A percentile compares a stretch with the other conserved stretches of the same genome.
Evolutionary conservation across 2,329 filamentous ascomycete species (phyloP).

Genomic region (Talaromyces pinophilus): DNA sequence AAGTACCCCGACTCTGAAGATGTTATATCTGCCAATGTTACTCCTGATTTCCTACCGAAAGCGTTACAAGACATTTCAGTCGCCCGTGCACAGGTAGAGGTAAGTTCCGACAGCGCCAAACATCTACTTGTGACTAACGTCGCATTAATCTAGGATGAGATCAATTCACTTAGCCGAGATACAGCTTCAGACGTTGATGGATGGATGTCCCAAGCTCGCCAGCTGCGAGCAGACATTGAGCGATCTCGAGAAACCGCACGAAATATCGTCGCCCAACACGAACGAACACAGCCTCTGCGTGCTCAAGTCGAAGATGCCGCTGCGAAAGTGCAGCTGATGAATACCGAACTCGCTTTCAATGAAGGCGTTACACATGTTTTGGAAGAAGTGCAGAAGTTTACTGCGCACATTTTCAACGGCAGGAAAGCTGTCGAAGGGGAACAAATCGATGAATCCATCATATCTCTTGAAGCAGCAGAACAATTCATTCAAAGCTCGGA

Average conservation of each 20-base stretch:
- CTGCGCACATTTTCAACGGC: slow-evolving; percentile 50
- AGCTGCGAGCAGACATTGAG: slow-evolving; percentile 81
- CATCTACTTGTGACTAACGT: not conserved
- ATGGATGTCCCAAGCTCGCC: slow-evolving; percentile 83
- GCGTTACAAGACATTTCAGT: slow-evolving; percentile 54
- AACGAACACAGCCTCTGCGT: slow-evolving; percentile 65
- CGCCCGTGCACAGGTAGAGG: slow-evolving; percentile 57
- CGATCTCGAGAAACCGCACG: slow-evolving; percentile 75
- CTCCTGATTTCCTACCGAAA: slow-evolving; percentile 50
- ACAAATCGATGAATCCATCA: slow-evolving; percentile 51
- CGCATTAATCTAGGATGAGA: slow-evolving; percentile 58
- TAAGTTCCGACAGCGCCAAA: slow-evolving; percentile 29
- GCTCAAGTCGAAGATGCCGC: slow-evolving; percentile 63
- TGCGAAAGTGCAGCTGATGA: slow-evolving; percentile 57
- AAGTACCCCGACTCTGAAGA: slow-evolving; percentile 59
- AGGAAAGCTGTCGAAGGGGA: slow-evolving; percentile 49
- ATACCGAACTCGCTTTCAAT: slow-evolving; percentile 63
- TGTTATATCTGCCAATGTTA: slow-evolving; percentile 56
- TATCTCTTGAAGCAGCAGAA: slow-evolving; percentile 50
- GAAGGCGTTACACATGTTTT: slow-evolving; percentile 54
- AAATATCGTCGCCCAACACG: slow-evolving; percentile 76
- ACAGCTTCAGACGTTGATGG: slow-evolving; percentile 76
- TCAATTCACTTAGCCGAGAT: slow-evolving; percentile 73
- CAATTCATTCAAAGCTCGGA: slow-evolving; percentile 31
- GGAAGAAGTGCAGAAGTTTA: slow-evolving; percentile 54